Conservation (phyloP, 139 green algal species). For the Astrephomene gubernaculifera region DNA sequence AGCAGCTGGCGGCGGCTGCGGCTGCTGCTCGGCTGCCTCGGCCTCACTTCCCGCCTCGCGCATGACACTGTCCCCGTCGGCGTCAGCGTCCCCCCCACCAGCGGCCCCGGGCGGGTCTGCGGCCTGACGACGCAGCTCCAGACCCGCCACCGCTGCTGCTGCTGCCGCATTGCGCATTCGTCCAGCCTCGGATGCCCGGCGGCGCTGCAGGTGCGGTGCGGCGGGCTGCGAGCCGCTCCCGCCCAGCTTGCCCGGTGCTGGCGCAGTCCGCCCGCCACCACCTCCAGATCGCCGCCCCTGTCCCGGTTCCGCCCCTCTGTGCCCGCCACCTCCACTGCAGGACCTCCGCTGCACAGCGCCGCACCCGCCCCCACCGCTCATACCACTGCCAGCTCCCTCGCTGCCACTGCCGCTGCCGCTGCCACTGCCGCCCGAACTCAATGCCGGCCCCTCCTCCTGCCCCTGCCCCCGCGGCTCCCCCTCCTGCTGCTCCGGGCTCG, state of each 20-base stretch:
- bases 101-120: background rate
- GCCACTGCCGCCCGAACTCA: conserved; percentile 29
- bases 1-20: no score
- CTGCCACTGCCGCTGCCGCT: conserved; percentile 24
- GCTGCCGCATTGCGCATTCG: no score
- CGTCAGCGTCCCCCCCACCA: background rate
- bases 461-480: background rate
- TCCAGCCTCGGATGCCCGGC: no score
- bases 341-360: background rate
- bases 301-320: no score
- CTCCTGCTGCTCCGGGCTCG: conserved; percentile 6
- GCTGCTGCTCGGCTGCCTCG: no score
- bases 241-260: no score
- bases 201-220: no score
- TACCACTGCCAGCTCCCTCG: background rate
- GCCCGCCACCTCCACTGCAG: background rate
- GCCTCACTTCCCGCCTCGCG: background rate
- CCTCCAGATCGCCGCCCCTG: no score
- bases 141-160: background rate
- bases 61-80: conserved; percentile 18
- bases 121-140: background rate
- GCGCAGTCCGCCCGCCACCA: no score
- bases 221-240: no score
- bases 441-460: background rate
- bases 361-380: conserved; percentile 24